Evolutionary conservation across 108 stramenopile genomes (phyloP).

Genomic region (Cyclostephanos invisitatus): DNA sequence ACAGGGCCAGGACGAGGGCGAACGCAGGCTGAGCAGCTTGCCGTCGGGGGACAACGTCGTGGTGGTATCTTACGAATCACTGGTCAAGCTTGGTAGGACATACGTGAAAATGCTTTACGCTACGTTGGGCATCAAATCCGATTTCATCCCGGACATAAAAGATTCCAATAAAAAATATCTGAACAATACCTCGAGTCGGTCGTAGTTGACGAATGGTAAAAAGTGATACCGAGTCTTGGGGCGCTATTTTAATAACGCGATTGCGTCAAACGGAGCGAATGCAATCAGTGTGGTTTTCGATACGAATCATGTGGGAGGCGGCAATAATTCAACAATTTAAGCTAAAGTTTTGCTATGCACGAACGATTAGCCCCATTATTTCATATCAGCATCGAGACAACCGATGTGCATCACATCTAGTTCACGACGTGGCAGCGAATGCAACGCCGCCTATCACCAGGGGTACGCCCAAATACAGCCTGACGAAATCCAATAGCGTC

Average conservation of each 20-base stretch:
- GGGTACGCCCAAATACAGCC: constrained; percentile 86
- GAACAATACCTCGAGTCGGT: not conserved
- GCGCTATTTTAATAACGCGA: no score
- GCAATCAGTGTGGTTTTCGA: no score
- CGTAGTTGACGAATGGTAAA: not conserved
- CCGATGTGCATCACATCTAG: no score
- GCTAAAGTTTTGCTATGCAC: no score
- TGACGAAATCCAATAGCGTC: constrained; percentile 87
- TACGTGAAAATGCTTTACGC: constrained; percentile 33
- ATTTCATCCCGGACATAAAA: constrained; percentile 9
- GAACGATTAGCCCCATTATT: no score
- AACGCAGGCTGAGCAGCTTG: constrained; percentile 1
- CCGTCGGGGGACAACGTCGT: constrained; percentile 23
- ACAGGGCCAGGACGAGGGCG: constrained; percentile 4
- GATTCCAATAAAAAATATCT: constrained; percentile 22
- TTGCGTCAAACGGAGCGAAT: no score
- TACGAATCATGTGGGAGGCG: no score
- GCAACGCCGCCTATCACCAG: constrained; percentile 65
- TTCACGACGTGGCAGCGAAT: constrained; percentile 31
- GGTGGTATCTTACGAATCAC: constrained; percentile 40
- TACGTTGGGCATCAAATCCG: constrained; percentile 24
- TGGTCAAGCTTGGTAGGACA: constrained; percentile 23
- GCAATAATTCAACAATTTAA: no score
- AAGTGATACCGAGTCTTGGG: no score
- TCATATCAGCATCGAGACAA: no score